Conservation (phyloP, 1,139 yeast species). For the Fermentozyma sake region DNA sequence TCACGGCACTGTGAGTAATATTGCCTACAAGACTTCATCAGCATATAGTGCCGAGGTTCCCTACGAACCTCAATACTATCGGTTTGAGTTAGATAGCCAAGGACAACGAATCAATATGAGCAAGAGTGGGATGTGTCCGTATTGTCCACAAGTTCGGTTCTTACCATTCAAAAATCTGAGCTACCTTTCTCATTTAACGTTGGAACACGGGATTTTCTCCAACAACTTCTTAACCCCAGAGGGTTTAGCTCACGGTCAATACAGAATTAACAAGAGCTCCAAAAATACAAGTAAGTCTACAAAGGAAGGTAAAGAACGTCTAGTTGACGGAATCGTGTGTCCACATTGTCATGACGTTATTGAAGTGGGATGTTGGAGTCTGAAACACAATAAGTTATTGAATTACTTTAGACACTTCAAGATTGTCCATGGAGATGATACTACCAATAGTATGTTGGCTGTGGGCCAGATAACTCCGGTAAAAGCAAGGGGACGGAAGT, state of each 20-base stretch:
- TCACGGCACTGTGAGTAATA: constrained; percentile 9
- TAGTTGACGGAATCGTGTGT: constrained; percentile 14
- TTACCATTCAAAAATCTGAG: constrained; percentile 30
- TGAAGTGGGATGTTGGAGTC: constrained; percentile 17
- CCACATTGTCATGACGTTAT: constrained; percentile 15
- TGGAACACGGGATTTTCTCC: constrained; percentile 33
- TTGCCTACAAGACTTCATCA: constrained; percentile 18
- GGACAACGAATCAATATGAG: constrained; percentile 18
- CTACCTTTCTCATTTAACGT: constrained; percentile 30
- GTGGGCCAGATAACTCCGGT: constrained; percentile 6
- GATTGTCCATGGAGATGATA: constrained; percentile 6
- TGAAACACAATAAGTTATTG: constrained; percentile 14
- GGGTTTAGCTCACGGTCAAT: constrained; percentile 13
- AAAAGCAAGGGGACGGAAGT: constrained; percentile 8
- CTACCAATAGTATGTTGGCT: constrained; percentile 3
- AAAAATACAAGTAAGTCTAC: constrained; percentile 4
- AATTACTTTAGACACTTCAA: constrained; percentile 20
- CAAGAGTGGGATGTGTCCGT: constrained; percentile 31
- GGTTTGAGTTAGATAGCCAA: constrained; percentile 19
- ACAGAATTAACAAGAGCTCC: constrained; percentile 6
- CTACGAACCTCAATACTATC: constrained; percentile 25
- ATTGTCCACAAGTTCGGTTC: constrained; percentile 26
- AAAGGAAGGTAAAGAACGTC: constrained; percentile 6
- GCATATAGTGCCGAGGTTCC: constrained; percentile 16
- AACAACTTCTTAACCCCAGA: constrained; percentile 26